Conservation (phyloP, 306 rosid genomes). For the Cyclanthera cordifolia region DNA sequence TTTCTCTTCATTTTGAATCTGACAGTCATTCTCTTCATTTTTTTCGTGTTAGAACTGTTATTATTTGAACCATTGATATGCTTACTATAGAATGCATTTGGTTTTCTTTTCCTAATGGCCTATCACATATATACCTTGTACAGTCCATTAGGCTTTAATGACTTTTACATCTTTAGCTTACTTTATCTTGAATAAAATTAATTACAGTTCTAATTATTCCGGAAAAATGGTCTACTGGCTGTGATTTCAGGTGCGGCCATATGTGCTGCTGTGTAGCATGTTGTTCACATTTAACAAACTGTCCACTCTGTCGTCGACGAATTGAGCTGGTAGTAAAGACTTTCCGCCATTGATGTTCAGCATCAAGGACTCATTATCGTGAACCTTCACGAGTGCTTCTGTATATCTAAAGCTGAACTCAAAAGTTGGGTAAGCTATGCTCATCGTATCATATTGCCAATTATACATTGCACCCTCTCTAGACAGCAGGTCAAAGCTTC, state of each 20-base stretch:
- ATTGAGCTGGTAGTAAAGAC: slow-evolving; percentile 80
- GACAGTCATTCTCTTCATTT: too few species aligned
- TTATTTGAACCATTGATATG: neutral
- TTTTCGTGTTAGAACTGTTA: neutral
- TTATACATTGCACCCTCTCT: neutral
- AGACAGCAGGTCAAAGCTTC: neutral
- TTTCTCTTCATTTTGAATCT: neutral
- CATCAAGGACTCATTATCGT: neutral
- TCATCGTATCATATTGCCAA: neutral
- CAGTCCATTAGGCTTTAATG: neutral
- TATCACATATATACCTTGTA: neutral
- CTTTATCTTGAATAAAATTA: neutral
- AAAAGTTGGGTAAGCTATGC: too few species aligned
- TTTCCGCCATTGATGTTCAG: slow-evolving; percentile 61
- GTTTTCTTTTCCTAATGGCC: neutral
- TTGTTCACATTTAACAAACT: slow-evolving; percentile 69
- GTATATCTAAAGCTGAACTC: neutral
- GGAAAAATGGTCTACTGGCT: slow-evolving; percentile 14
- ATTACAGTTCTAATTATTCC: neutral
- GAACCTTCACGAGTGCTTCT: neutral
- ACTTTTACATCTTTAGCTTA: neutral
- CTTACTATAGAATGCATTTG: neutral
- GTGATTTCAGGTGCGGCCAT: slow-evolving; percentile 75
- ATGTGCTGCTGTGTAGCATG: slow-evolving; percentile 92
- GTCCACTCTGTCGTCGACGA: slow-evolving; percentile 87